Evolutionary conservation across 352 stramenopile genomes (phyloP).

Genomic region (Globisporangium heterothallicum): DNA sequence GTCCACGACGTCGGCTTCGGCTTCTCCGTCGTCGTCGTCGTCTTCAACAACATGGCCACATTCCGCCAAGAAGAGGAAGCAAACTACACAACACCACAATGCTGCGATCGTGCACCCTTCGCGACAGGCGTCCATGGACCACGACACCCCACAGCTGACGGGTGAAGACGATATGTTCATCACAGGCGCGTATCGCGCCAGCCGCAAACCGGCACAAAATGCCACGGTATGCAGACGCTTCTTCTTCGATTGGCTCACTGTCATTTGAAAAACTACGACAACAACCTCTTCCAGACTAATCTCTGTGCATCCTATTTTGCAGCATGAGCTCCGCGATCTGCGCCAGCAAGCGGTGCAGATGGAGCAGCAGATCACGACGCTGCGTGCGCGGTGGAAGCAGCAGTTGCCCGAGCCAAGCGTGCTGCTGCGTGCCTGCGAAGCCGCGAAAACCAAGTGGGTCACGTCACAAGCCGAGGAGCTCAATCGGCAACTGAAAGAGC

Average conservation of each 20-base stretch:
- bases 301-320: neutral
- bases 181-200: conserved; percentile 21
- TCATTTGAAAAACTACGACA: too few relatives aligned
- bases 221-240: conserved; percentile 25
- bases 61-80: conserved; percentile 1
- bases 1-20: neutral
- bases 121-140: neutral
- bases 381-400: conserved; percentile 40
- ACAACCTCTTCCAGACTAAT: neutral
- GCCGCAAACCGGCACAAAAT: conserved; percentile 25
- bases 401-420: conserved; percentile 27
- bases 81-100: neutral
- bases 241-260: neutral
- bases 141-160: too few relatives aligned
- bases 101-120: neutral
- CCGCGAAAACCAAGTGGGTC: conserved; percentile 53
- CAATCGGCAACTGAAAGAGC: conserved; percentile 48
- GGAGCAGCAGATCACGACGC: conserved; percentile 30
- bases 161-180: conserved; percentile 35
- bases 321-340: conserved; percentile 49
- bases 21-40: neutral
- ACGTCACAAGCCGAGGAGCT: conserved; percentile 38
- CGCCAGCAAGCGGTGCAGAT: conserved; percentile 39
- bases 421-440: conserved; percentile 30
- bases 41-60: neutral